Conservation (phyloP, 768 basidiomycete species). For the Russula abietina region DNA sequence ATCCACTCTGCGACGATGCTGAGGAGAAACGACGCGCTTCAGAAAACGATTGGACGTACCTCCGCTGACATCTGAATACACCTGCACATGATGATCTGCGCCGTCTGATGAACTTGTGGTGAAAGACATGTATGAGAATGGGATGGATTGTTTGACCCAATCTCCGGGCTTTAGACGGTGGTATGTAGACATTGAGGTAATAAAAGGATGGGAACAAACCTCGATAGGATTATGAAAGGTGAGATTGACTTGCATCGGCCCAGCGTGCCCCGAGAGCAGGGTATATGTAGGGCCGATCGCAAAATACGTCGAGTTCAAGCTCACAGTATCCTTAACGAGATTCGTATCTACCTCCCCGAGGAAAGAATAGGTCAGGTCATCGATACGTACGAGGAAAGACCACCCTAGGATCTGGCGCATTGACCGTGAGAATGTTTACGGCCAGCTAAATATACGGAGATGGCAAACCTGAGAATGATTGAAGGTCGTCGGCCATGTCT, state of each 20-base stretch:
- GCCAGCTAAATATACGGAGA: background rate
- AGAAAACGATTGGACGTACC: constrained; percentile 25
- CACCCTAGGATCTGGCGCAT: constrained; percentile 15
- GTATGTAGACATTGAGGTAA: background rate
- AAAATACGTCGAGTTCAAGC: constrained; percentile 26
- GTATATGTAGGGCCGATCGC: constrained; percentile 36
- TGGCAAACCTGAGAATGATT: background rate
- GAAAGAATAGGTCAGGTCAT: constrained; percentile 22
- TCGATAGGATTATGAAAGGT: constrained; percentile 39
- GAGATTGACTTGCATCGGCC: constrained; percentile 34
- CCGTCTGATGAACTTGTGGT: constrained; percentile 32
- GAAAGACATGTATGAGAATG: constrained; percentile 37
- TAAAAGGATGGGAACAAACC: constrained; percentile 23
- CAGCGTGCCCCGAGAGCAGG: constrained; percentile 32
- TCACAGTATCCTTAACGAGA: constrained; percentile 12
- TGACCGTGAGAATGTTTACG: background rate
- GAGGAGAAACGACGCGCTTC: background rate
- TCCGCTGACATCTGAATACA: constrained; percentile 38
- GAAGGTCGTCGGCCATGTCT: constrained; percentile 25
- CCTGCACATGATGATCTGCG: constrained; percentile 32
- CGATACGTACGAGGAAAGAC: constrained; percentile 16
- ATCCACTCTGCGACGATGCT: constrained; percentile 25
- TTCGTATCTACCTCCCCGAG: constrained; percentile 13
- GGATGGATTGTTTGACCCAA: constrained; percentile 36
- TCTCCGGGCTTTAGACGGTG: constrained; percentile 30